These are phyloP conservation scores for Phaseolus coccineus DNA, from an alignment of 331 rosid species.

Conservation along the genomic window DNA sequence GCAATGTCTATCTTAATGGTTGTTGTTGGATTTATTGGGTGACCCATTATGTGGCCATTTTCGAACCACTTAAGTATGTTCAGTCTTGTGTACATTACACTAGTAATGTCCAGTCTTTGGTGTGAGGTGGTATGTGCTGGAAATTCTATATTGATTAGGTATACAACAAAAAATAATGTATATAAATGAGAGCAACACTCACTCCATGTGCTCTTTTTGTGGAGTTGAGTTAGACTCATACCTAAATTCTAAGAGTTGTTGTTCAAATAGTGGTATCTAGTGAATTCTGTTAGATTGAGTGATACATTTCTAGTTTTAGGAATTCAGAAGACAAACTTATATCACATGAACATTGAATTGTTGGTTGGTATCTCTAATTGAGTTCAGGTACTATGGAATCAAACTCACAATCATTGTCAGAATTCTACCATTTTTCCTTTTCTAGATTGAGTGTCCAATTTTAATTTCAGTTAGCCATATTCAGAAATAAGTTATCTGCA, in stretches of 20 bases:
- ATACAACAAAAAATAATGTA: neutral
- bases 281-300: neutral
- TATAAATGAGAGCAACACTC: neutral
- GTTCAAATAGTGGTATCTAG: neutral
- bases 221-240: neutral
- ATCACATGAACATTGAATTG: neutral
- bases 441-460: slow-evolving; percentile 1
- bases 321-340: neutral
- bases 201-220: neutral
- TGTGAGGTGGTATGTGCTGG: neutral
- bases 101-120: neutral
- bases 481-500: slow-evolving; percentile 18
- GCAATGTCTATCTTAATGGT: neutral
- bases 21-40: neutral
- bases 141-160: neutral
- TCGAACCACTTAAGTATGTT: neutral
- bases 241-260: neutral
- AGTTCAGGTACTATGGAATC: neutral
- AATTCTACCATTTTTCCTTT: slow-evolving; percentile 4
- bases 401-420: neutral
- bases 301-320: neutral
- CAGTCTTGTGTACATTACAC: neutral
- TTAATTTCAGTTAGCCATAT: neutral
- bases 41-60: neutral
- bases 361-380: neutral